A percentile compares a stretch with the other conserved stretches of the same genome.
Evolutionary conservation across 2,329 filamentous ascomycete species (phyloP).

Genomic region (Chaetomium olivaceum): DNA sequence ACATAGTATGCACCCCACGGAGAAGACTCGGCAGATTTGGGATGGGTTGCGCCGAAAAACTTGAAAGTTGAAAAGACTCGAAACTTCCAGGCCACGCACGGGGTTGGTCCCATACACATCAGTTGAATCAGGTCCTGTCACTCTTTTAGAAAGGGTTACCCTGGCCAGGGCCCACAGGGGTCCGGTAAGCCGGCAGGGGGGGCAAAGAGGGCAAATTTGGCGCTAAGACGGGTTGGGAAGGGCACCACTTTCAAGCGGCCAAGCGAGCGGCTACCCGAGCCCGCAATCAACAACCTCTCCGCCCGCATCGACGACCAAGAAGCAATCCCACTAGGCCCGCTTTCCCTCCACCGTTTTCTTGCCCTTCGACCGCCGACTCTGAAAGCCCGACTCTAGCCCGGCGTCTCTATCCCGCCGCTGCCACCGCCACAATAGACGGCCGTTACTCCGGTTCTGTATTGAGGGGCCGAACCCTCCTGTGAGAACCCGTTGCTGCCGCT

Average conservation of each 20-base stretch:
- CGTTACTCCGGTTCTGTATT: neutral
- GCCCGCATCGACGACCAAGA: slow-evolving; percentile 22
- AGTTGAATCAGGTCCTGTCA: neutral
- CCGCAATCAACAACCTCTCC: slow-evolving; percentile 28
- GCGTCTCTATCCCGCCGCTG: neutral
- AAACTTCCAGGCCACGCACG: neutral
- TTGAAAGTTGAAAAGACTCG: neutral
- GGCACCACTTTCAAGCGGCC: slow-evolving; percentile 21
- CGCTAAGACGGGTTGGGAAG: slow-evolving; percentile 28
- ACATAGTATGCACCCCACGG: neutral
- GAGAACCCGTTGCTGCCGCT: neutral
- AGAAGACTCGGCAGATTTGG: neutral
- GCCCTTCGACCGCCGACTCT: neutral
- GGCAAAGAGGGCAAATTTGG: slow-evolving; percentile 18
- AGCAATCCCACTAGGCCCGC: slow-evolving; percentile 5
- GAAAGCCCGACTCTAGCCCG: neutral
- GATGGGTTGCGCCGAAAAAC: neutral
- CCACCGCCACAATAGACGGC: neutral
- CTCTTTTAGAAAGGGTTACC: neutral
- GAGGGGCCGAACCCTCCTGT: neutral
- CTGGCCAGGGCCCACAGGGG: slow-evolving; percentile 12
- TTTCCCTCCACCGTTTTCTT: neutral
- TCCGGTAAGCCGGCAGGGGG: slow-evolving; percentile 5
- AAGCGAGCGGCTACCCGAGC: slow-evolving; percentile 31
- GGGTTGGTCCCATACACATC: neutral